These are phyloP conservation scores for Besnoitia besnoiti DNA, from an alignment of 169 alveolate species.

Conservation along the genomic window DNA sequence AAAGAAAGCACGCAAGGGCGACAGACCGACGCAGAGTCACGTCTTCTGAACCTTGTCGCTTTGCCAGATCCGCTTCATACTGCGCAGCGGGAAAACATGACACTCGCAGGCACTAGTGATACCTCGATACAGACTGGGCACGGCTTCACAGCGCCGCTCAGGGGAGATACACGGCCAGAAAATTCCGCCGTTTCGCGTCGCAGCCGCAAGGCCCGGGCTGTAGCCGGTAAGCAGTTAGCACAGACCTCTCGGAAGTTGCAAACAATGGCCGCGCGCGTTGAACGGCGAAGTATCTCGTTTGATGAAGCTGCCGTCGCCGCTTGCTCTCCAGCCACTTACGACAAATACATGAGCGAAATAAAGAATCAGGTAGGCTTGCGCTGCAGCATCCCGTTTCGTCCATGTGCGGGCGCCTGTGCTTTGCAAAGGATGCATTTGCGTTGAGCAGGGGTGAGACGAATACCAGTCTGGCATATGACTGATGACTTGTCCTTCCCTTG, in stretches of 20 bases:
- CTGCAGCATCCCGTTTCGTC: too few species aligned
- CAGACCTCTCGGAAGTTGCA: neutral
- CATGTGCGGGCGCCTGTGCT: too few species aligned
- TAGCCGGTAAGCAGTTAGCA: neutral
- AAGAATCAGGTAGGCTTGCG: slow-evolving; percentile 24
- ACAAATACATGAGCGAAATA: neutral
- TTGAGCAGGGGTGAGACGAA: too few species aligned
- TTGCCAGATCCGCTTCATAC: neutral
- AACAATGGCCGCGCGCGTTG: neutral
- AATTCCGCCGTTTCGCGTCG: neutral
- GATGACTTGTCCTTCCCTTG: too few species aligned
- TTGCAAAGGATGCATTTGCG: too few species aligned
- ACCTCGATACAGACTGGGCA: neutral
- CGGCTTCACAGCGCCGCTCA: neutral
- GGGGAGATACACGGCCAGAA: neutral
- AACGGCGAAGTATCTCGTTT: neutral
- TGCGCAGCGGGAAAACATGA: neutral
- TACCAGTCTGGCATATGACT: too few species aligned
- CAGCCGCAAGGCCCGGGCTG: neutral
- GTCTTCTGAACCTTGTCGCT: neutral
- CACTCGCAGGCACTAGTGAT: neutral
- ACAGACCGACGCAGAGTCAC: neutral
- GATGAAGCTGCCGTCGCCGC: slow-evolving; percentile 31
- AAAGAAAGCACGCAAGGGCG: neutral
- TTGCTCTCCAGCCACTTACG: slow-evolving; percentile 2